Evolutionary conservation across 129 eudicot genomes (phyloP).

Genomic region (Kitagawia praeruptora): DNA sequence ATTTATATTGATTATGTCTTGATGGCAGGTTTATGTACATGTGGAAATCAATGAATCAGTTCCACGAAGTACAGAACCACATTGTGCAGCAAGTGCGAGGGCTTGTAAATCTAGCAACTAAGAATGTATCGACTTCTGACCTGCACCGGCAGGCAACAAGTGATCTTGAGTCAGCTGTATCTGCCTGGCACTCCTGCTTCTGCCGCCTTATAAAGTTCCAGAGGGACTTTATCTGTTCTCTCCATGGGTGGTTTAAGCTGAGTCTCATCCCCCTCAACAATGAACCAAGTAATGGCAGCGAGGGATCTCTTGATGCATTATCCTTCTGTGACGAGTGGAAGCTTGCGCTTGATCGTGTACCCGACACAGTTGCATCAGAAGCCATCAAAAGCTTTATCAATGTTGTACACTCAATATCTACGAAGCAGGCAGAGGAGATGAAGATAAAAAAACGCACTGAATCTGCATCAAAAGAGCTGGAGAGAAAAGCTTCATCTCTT

Average conservation of each 20-base stretch:
- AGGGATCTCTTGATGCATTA: slow-evolving; percentile 47
- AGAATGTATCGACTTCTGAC: slow-evolving; percentile 74
- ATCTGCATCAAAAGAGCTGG: slow-evolving; percentile 74
- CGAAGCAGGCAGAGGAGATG: slow-evolving; percentile 69
- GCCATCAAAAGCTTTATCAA: slow-evolving; percentile 89
- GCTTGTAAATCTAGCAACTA: slow-evolving; percentile 45
- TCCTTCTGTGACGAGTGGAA: slow-evolving; percentile 81
- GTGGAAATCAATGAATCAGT: slow-evolving; percentile 96
- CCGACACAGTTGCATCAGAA: slow-evolving; percentile 91
- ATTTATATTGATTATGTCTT: neutral
- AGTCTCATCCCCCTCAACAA: slow-evolving; percentile 51
- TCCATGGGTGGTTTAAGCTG: slow-evolving; percentile 86
- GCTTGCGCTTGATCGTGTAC: slow-evolving; percentile 75
- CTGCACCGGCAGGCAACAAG: slow-evolving; percentile 88
- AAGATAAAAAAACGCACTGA: slow-evolving; percentile 72
- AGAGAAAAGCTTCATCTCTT: slow-evolving; percentile 71
- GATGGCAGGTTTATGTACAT: slow-evolving; percentile 85
- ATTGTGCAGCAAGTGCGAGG: slow-evolving; percentile 93
- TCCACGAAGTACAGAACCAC: slow-evolving; percentile 78
- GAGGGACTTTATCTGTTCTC: slow-evolving; percentile 73
- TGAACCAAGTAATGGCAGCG: slow-evolving; percentile 25
- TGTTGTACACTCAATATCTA: slow-evolving; percentile 71
- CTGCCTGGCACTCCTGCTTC: slow-evolving; percentile 89
- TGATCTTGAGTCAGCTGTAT: slow-evolving; percentile 83
- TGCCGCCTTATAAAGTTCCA: slow-evolving; percentile 81